Evolutionary conservation across 176 grass and related monocot genomes (phyloP).

Genomic region (Bolboschoenus planiculmis): DNA sequence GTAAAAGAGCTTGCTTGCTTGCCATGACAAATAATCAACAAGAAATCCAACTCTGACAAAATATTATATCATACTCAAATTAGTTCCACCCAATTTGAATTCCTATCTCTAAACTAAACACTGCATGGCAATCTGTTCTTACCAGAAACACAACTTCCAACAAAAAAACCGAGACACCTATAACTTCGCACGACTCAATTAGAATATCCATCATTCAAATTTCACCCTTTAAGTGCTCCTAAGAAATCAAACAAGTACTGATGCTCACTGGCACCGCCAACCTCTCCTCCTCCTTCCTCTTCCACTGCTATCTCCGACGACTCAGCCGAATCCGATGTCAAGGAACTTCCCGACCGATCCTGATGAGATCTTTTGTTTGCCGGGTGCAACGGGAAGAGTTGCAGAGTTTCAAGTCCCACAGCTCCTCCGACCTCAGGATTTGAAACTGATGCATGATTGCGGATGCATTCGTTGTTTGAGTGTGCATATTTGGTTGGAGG

Average conservation of each 20-base stretch:
- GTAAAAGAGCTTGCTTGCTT: too few species aligned
- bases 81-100: background rate
- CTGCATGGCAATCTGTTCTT: background rate
- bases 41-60: background rate
- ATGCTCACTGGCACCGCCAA: background rate
- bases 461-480: background rate
- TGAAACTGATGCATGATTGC: background rate
- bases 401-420: conserved; percentile 2
- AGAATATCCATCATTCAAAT: background rate
- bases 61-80: background rate
- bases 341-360: background rate
- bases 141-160: background rate
- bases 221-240: conserved; percentile 10
- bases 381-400: conserved; percentile 16
- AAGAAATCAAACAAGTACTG: conserved; percentile 27
- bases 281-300: background rate
- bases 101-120: background rate
- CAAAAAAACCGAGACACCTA: background rate
- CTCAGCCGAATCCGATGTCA: background rate
- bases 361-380: background rate
- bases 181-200: background rate
- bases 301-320: background rate
- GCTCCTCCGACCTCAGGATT: background rate
- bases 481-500: background rate
- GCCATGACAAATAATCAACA: background rate